Conservation (phyloP, 2,329 filamentous ascomycete genomes). For the Claviceps sorghi region DNA sequence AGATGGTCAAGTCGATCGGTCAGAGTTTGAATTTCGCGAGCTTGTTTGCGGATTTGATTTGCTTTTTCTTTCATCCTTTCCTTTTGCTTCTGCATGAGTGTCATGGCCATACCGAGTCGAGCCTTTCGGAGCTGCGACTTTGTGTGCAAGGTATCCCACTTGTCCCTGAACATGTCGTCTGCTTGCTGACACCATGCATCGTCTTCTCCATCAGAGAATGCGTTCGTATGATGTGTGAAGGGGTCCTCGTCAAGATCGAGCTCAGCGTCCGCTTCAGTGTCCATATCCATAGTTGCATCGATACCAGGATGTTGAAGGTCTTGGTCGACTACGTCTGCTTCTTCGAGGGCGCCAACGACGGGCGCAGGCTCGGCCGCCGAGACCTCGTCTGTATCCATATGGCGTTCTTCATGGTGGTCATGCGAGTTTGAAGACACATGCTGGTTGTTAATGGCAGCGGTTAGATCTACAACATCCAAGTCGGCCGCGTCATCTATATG, state of each 20-base stretch:
- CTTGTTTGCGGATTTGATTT: too few relatives aligned
- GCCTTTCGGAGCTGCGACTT: constrained; percentile 1
- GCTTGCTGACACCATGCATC: not conserved
- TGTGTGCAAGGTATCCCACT: not conserved
- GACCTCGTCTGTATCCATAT: too few relatives aligned
- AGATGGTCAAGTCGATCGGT: not conserved
- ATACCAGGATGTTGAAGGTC: too few relatives aligned
- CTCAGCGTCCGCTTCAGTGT: not conserved
- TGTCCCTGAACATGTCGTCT: not conserved
- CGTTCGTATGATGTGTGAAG: not conserved
- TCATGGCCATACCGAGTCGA: not conserved
- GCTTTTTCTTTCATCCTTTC: not conserved
- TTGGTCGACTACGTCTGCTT: too few relatives aligned
- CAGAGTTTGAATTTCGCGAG: not conserved
- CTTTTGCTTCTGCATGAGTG: not conserved
- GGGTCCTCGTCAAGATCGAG: not conserved
- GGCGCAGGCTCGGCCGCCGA: too few relatives aligned
- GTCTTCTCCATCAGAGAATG: not conserved
- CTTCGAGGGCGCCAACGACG: too few relatives aligned
- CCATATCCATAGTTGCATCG: not conserved
- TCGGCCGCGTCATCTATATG: not conserved
- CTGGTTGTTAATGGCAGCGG: not conserved
- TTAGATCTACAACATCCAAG: not conserved
- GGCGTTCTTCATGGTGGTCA: not conserved
- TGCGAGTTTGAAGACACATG: not conserved